A percentile compares a stretch with the other conserved stretches of the same genome.
phyloP scores from a whole-genome alignment of 441 rosid species.

The Croton setiger region DNA sequence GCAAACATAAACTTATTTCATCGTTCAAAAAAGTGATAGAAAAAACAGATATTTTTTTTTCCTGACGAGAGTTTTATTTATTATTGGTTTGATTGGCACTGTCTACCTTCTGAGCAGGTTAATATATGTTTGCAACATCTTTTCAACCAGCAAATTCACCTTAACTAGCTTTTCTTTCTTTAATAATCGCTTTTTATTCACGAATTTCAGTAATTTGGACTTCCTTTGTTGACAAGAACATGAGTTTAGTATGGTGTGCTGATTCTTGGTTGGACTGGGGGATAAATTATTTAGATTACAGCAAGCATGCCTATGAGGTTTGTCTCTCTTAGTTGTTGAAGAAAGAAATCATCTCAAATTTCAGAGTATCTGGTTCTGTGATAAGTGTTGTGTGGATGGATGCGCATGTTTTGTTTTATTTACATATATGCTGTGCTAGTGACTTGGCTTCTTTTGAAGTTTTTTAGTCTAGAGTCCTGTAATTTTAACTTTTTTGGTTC shows the following conservation, averaged over 20 bases:
- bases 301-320: background rate
- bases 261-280: background rate
- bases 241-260: background rate
- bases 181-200: no score
- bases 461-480: slow-evolving; percentile 6
- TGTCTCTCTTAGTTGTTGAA: background rate
- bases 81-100: background rate
- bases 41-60: no score
- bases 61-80: background rate
- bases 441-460: background rate
- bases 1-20: background rate
- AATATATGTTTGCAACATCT: background rate
- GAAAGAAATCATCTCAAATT: background rate
- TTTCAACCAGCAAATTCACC: background rate
- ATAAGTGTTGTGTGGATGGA: background rate
- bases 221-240: background rate
- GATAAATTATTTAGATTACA: background rate
- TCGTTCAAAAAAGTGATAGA: background rate
- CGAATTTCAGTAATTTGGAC: background rate
- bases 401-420: background rate
- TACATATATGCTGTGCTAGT: background rate
- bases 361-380: background rate
- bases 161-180: background rate
- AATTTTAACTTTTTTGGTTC: slow-evolving; percentile 1
- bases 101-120: background rate